Conservation (phyloP, 129 eudicot species). For the Tagetes erecta region DNA sequence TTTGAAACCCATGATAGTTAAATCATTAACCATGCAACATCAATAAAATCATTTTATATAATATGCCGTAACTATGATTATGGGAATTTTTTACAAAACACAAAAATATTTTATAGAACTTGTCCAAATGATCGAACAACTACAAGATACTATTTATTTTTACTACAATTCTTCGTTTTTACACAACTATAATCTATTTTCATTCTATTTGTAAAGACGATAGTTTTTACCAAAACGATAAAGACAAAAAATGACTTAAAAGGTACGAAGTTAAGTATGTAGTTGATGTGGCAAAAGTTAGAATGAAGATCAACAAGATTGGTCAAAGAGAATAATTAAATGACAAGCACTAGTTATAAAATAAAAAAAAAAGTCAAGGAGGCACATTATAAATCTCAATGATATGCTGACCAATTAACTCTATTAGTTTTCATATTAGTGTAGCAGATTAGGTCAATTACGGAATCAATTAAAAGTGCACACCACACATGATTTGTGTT, state of each 20-base stretch:
- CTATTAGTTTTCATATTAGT: conserved; percentile 30
- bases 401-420: conserved; percentile 29
- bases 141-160: too few relatives aligned
- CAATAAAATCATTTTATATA: too few relatives aligned
- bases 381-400: conserved; percentile 31
- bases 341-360: conserved; percentile 25
- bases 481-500: conserved; percentile 25
- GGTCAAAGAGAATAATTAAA: conserved; percentile 30
- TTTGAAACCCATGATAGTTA: too few relatives aligned
- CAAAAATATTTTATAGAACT: too few relatives aligned
- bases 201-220: background rate
- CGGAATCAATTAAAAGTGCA: conserved; percentile 36
- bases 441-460: conserved; percentile 43
- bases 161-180: background rate
- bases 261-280: too few relatives aligned
- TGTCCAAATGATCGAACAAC: too few relatives aligned
- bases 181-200: background rate
- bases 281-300: conserved; percentile 4
- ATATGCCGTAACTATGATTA: too few relatives aligned
- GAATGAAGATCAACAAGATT: conserved; percentile 17
- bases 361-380: conserved; percentile 30
- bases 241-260: background rate
- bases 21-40: too few relatives aligned
- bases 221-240: background rate
- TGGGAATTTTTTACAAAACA: too few relatives aligned